These are phyloP conservation scores for Mycosphaerelloides madeirae DNA, from an alignment of 2,329 filamentous ascomycete genomes.

Conservation along the genomic window DNA sequence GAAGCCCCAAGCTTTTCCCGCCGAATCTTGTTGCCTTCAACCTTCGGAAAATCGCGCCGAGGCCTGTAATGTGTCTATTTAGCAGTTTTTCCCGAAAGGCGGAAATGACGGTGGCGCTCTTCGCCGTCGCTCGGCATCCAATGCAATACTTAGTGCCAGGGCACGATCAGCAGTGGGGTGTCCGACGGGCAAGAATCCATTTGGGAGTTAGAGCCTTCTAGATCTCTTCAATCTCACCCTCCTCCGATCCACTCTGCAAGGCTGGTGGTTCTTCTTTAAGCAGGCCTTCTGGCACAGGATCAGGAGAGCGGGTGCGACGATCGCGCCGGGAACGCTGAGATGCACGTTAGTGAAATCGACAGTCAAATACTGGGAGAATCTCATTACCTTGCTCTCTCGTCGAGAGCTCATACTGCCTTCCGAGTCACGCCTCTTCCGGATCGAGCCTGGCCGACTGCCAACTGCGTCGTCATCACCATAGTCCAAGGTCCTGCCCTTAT, in stretches of 20 bases:
- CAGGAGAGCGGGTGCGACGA: constrained; percentile 21
- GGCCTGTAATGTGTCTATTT: background rate
- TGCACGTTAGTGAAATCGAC: constrained; percentile 15
- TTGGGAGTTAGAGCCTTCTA: constrained; percentile 28
- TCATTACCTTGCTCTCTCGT: constrained; percentile 42
- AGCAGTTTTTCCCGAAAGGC: too few species aligned
- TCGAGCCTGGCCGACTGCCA: constrained; percentile 49
- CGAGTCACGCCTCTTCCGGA: constrained; percentile 61
- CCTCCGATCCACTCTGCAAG: constrained; percentile 84
- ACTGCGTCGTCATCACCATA: constrained; percentile 68
- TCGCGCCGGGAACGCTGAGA: constrained; percentile 20
- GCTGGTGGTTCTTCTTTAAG: constrained; percentile 52
- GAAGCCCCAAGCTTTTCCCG: background rate
- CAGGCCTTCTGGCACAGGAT: constrained; percentile 20
- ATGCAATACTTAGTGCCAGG: background rate
- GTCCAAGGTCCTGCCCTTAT: constrained; percentile 80
- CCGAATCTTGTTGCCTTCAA: background rate
- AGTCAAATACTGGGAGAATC: too few species aligned
- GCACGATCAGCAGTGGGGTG: background rate
- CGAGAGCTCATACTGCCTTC: constrained; percentile 49
- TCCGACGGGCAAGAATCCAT: background rate
- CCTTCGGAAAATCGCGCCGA: background rate
- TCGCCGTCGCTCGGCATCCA: too few species aligned
- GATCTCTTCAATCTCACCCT: constrained; percentile 91
- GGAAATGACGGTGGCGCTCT: too few species aligned